Evolutionary conservation across 2,329 filamentous ascomycete genomes (phyloP).

Genomic region (Hansfordia pulvinata): DNA sequence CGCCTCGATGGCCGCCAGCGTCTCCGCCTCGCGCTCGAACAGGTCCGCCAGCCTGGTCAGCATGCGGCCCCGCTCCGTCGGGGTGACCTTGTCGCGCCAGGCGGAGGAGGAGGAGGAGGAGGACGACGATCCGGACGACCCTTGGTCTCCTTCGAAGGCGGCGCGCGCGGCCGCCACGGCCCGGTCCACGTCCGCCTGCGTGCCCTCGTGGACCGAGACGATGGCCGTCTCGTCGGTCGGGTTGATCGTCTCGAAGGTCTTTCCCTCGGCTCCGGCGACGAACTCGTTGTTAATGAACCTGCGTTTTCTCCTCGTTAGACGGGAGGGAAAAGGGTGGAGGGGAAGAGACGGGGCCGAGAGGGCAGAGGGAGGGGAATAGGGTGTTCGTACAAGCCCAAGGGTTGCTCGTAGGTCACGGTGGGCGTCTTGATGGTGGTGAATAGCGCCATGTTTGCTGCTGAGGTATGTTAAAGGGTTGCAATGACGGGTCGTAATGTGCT

Average conservation of each 20-base stretch:
- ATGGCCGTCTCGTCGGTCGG: conserved; percentile 3
- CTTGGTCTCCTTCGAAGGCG: conserved; percentile 44
- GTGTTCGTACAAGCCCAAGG: too few species aligned
- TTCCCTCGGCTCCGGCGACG: neutral
- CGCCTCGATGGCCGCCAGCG: conserved; percentile 44
- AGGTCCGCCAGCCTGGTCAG: conserved; percentile 60
- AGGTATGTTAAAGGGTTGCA: too few species aligned
- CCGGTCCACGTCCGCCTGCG: conserved; percentile 3
- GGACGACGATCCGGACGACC: too few species aligned
- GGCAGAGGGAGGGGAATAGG: too few species aligned
- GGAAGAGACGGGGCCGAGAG: too few species aligned
- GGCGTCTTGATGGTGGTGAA: too few species aligned
- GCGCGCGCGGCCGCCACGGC: conserved; percentile 3
- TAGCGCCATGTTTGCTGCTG: too few species aligned
- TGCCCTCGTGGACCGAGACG: conserved; percentile 1
- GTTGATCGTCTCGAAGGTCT: conserved; percentile 2
- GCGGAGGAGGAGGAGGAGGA: too few species aligned
- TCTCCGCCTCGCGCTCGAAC: conserved; percentile 46
- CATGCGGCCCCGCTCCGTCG: conserved; percentile 52
- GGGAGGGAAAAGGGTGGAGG: too few species aligned
- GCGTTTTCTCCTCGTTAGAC: too few species aligned
- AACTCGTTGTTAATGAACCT: conserved; percentile 7
- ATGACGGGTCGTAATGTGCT: too few species aligned
- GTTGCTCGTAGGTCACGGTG: too few species aligned
- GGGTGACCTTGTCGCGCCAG: conserved; percentile 57